phyloP scores from a whole-genome alignment of 2,329 filamentous ascomycete genomes.

The Claviceps pusilla region DNA sequence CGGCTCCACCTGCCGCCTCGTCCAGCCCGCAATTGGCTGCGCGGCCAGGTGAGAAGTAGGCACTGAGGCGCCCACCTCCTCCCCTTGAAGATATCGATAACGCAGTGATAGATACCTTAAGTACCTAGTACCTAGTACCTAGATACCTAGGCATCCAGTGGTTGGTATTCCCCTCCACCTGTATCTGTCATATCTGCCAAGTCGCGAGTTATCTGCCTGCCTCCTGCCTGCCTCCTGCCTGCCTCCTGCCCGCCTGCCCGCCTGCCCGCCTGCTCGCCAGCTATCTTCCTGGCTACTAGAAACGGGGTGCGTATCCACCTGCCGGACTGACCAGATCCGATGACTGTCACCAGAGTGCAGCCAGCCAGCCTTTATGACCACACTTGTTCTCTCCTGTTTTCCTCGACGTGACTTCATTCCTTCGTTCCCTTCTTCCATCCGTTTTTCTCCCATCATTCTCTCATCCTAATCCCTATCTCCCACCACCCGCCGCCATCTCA shows the following conservation, averaged over 20 bases:
- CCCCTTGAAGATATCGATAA: too few relatives aligned
- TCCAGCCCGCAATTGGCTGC: background rate
- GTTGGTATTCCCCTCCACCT: too few relatives aligned
- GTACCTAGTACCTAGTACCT: background rate
- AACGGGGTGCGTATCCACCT: background rate
- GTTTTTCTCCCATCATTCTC: background rate
- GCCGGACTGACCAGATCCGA: background rate
- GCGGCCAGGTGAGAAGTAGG: background rate
- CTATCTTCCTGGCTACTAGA: too few relatives aligned
- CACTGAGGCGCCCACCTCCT: too few relatives aligned
- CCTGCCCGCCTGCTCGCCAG: too few relatives aligned
- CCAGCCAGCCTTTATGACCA: background rate
- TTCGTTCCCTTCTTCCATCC: background rate
- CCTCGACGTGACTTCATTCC: background rate
- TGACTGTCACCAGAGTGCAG: background rate
- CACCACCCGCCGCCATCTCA: background rate
- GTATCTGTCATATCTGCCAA: too few relatives aligned
- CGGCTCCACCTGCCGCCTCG: background rate
- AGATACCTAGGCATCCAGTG: background rate
- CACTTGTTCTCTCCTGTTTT: constrained; percentile 2
- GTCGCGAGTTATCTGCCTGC: too few relatives aligned
- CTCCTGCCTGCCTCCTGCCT: background rate
- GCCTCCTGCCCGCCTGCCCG: too few relatives aligned
- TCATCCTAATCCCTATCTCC: background rate
- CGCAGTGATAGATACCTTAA: too few relatives aligned